Evolutionary conservation across 805 yeast species (phyloP).

Genomic region (Saccharomycopsis fodiens): DNA sequence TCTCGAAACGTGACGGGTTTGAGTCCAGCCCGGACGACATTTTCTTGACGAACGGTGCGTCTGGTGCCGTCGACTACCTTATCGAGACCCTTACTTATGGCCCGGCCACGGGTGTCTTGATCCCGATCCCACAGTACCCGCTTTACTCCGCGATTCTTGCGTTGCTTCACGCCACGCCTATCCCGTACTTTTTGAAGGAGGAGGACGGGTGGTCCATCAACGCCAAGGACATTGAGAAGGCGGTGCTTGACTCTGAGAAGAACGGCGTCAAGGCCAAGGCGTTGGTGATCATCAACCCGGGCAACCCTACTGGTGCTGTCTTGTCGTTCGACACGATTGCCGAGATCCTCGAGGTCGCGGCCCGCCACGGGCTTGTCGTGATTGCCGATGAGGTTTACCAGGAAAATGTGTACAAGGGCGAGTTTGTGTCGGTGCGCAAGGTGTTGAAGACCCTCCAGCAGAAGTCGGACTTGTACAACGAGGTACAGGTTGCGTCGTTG

Average conservation of each 20-base stretch:
- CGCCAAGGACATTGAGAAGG: constrained; percentile 50
- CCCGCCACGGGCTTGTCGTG: constrained; percentile 73
- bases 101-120: constrained; percentile 66
- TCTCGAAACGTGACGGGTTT: constrained; percentile 63
- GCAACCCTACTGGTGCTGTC: constrained; percentile 95
- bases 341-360: constrained; percentile 70
- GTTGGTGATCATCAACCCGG: constrained; percentile 92
- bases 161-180: constrained; percentile 69
- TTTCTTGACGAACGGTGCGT: constrained; percentile 89
- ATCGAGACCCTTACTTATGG: constrained; percentile 65
- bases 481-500: constrained; percentile 84
- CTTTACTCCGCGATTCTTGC: constrained; percentile 92
- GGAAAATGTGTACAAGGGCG: constrained; percentile 77
- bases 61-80: constrained; percentile 81
- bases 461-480: constrained; percentile 42
- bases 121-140: constrained; percentile 98
- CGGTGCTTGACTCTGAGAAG: constrained; percentile 26
- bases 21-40: constrained; percentile 62
- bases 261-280: constrained; percentile 63
- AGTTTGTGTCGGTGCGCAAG: constrained; percentile 79
- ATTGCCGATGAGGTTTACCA: constrained; percentile 99
- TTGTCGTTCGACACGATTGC: constrained; percentile 57
- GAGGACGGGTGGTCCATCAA: constrained; percentile 77
- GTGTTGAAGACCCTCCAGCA: constrained; percentile 60
- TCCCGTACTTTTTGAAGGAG: constrained; percentile 86